phyloP scores from a whole-genome alignment of 2,329 filamentous ascomycete species.

The Xylariales sp. region DNA sequence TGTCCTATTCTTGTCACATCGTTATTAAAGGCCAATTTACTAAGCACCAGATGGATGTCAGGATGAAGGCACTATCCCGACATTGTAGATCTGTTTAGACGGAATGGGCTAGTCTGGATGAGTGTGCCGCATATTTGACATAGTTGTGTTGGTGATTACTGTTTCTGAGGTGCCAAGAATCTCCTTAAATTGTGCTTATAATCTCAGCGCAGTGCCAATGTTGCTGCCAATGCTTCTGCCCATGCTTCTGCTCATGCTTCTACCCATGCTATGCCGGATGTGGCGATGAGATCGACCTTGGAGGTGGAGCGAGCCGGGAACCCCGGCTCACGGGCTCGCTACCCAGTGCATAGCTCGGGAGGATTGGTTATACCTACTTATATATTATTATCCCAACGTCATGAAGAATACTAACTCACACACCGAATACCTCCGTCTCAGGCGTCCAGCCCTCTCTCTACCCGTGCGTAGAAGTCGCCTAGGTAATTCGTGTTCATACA shows the following conservation, averaged over 20 bases:
- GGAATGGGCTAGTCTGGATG: slow-evolving; percentile 8
- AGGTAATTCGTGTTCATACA: background rate
- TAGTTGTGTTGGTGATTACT: slow-evolving; percentile 26
- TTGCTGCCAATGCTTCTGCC: too few relatives aligned
- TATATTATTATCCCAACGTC: too few relatives aligned
- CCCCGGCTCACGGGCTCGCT: slow-evolving; percentile 14
- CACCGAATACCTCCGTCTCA: too few relatives aligned
- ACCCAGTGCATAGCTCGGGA: background rate
- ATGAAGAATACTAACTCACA: background rate
- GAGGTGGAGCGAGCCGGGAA: slow-evolving; percentile 8
- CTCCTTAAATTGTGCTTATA: slow-evolving; percentile 21
- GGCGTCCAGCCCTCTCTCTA: background rate
- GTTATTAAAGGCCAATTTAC: slow-evolving; percentile 15
- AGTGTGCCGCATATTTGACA: slow-evolving; percentile 25
- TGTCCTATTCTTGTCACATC: slow-evolving; percentile 11
- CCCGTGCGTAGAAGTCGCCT: background rate
- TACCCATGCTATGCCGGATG: background rate
- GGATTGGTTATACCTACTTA: background rate
- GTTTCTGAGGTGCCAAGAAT: slow-evolving; percentile 23
- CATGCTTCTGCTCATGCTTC: too few relatives aligned
- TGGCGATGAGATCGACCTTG: slow-evolving; percentile 21
- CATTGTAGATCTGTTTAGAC: slow-evolving; percentile 19
- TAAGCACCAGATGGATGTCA: slow-evolving; percentile 4
- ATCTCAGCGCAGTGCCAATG: background rate
- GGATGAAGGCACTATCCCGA: slow-evolving; percentile 13